Percentiles rank a stretch among this genome's conserved stretches.
Evolutionary conservation across 148 eudicot species (phyloP).

Genomic region (Rhododendron vialii): DNA sequence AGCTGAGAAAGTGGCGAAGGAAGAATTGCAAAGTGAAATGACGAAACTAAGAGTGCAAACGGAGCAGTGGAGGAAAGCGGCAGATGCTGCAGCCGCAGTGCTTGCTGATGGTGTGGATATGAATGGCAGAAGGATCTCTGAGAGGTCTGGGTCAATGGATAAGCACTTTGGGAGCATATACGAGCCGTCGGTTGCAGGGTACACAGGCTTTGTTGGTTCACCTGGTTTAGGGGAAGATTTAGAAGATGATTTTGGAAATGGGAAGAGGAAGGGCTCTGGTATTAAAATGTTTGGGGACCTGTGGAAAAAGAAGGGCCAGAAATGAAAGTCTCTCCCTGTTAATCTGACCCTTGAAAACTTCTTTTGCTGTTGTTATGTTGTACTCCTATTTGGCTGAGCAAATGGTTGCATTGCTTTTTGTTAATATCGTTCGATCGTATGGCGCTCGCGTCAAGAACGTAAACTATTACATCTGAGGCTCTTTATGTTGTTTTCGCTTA

Average conservation of each 20-base stretch:
- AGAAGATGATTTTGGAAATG: slow-evolving; percentile 56
- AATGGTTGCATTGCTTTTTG: background rate
- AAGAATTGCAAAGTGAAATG: slow-evolving; percentile 70
- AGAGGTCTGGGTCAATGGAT: slow-evolving; percentile 84
- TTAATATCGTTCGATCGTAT: background rate
- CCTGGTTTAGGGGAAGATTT: slow-evolving; percentile 47
- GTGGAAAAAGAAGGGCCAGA: slow-evolving; percentile 89
- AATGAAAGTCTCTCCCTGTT: slow-evolving; percentile 21
- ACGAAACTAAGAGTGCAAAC: slow-evolving; percentile 82
- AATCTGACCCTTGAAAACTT: background rate
- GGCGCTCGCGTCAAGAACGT: background rate
- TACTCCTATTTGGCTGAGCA: background rate
- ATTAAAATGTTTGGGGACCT: slow-evolving; percentile 84
- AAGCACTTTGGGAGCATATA: slow-evolving; percentile 49
- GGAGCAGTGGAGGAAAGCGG: slow-evolving; percentile 98
- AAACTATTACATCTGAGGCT: background rate
- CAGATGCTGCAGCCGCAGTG: slow-evolving; percentile 81
- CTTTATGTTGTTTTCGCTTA: background rate
- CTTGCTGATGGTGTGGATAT: slow-evolving; percentile 54
- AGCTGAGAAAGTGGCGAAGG: slow-evolving; percentile 40
- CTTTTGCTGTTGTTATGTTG: background rate
- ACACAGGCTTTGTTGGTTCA: slow-evolving; percentile 48
- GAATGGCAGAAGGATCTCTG: slow-evolving; percentile 49
- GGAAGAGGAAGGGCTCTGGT: slow-evolving; percentile 68
- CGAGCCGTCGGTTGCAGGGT: slow-evolving; percentile 34